Percentiles rank a stretch among this genome's conserved stretches.
Evolutionary conservation across 192 early-diverging fungal species (phyloP).

Genomic region (Blastocladiella britannica): DNA sequence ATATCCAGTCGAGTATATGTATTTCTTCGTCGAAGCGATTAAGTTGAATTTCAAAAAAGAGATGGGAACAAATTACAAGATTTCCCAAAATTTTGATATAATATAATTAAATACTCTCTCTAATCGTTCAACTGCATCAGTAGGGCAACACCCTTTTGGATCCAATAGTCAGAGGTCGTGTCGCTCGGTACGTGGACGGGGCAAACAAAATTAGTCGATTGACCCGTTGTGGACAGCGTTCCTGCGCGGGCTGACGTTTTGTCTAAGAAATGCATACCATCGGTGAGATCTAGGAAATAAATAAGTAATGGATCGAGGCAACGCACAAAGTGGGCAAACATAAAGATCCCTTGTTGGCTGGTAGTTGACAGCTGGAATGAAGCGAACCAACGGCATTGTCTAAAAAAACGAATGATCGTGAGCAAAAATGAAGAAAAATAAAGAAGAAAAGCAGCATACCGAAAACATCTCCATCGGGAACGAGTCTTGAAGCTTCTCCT

Average conservation of each 20-base stretch:
- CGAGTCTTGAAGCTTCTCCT: slow-evolving; percentile 28
- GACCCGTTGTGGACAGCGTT: slow-evolving; percentile 36
- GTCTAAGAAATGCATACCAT: too few relatives aligned
- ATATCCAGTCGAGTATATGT: too few relatives aligned
- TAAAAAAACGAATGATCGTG: slow-evolving; percentile 6
- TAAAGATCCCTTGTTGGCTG: slow-evolving; percentile 14
- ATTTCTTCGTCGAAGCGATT: too few relatives aligned
- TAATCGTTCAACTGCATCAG: slow-evolving; percentile 5
- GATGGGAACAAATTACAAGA: too few relatives aligned
- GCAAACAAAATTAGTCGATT: slow-evolving; percentile 39
- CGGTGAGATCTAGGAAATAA: too few relatives aligned
- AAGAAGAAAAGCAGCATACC: slow-evolving; percentile 11
- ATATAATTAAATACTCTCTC: too few relatives aligned
- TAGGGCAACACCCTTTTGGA: slow-evolving; percentile 30
- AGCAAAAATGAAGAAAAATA: not conserved
- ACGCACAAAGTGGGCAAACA: slow-evolving; percentile 31
- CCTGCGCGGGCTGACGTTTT: slow-evolving; percentile 39
- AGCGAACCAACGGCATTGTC: slow-evolving; percentile 33
- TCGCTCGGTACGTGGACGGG: slow-evolving; percentile 30
- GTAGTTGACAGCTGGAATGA: slow-evolving; percentile 24
- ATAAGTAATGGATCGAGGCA: too few relatives aligned
- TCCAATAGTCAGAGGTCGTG: slow-evolving; percentile 32
- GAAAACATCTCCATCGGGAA: slow-evolving; percentile 46
- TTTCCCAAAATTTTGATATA: too few relatives aligned
- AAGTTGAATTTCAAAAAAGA: too few relatives aligned